Percentiles rank a stretch among this genome's conserved stretches.
These are phyloP conservation scores for Scytalidium sp. DNA, from an alignment of 2,329 filamentous ascomycete species.

Conservation along the genomic window DNA sequence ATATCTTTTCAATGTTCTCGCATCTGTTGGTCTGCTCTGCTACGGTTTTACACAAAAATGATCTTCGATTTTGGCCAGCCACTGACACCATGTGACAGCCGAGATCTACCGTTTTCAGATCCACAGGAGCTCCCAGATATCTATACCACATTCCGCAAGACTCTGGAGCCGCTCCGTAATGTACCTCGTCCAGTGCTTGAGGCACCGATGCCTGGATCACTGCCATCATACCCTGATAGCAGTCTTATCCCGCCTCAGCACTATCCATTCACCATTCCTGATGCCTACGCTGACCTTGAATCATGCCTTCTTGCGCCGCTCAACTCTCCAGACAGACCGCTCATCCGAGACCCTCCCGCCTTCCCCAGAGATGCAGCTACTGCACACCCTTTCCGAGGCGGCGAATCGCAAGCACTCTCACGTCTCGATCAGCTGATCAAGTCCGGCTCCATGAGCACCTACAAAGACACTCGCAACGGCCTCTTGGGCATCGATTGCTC, in stretches of 20 bases:
- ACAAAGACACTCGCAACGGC: slow-evolving; percentile 70
- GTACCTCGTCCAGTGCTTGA: slow-evolving; percentile 58
- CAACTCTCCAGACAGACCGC: slow-evolving; percentile 33
- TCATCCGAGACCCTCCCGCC: slow-evolving; percentile 48
- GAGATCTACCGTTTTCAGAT: slow-evolving; percentile 58
- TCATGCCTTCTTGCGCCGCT: slow-evolving; percentile 57
- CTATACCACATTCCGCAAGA: slow-evolving; percentile 73
- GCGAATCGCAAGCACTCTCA: slow-evolving; percentile 57
- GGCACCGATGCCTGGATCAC: slow-evolving; percentile 41
- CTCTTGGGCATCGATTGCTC: slow-evolving; percentile 68
- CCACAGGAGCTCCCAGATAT: slow-evolving; percentile 66
- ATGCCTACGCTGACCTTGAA: slow-evolving; percentile 49
- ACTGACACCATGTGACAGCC: slow-evolving; percentile 42
- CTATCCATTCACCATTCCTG: slow-evolving; percentile 61
- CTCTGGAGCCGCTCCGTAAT: slow-evolving; percentile 66
- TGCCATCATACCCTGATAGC: slow-evolving; percentile 55
- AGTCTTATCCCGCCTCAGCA: slow-evolving; percentile 54
- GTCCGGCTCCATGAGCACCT: slow-evolving; percentile 57
- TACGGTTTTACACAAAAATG: neutral
- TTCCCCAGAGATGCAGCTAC: slow-evolving; percentile 52
- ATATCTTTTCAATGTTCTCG: neutral
- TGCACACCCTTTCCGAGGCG: slow-evolving; percentile 66
- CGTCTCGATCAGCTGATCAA: slow-evolving; percentile 60
- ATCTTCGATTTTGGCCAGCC: neutral
- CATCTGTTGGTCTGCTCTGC: neutral